Evolutionary conservation across 345 rosid species (phyloP), one percentile per base, ranked within the genome.

Genomic region (Schrenkiella parvula): DNA sequence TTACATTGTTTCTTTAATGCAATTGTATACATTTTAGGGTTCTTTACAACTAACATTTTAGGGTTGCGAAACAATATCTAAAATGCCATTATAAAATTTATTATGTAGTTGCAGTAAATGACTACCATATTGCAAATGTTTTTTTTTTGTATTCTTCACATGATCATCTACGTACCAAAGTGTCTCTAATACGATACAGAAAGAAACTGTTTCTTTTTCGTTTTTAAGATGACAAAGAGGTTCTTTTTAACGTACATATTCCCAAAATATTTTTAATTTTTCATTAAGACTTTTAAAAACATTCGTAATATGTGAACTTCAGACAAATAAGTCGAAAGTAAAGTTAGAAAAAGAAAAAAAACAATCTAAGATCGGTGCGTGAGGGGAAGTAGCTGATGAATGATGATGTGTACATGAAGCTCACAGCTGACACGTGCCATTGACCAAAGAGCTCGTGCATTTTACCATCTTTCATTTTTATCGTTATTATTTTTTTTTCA

Each of bases 401-500:
- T 10, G 55, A 12, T 54, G 66, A 59, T 59, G 48, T 46, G 65
- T 34, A 58, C 35, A 23, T 48, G 58, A 35, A 47, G n/a, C 44
- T 12, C 51, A 34, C 26, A 25, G 9, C 37, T 22, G 4, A 5
- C 58, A 48, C 75, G 60, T 47, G 75, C 39, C 60, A 8, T 37
- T 50, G 58, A 60, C 66, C 34, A n/a, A 21, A 57, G 18, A 44
- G 26, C 73, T 46, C 6, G 65, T 57, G 66, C 15, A 17, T 14
- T 41, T 54, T 67, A 28, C 51, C 13, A 3, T 53, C 26, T n/a
- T 51, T 38, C 4, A 1, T 66, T 0, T 2, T 12, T 66, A 12
- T 21, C n/a, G n/a, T 64, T 22, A 11, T 6, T 38, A 6, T n/a
- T 22, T 22, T 48, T 0, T 38, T 37, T 2, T 53, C 52, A 52